Conservation (phyloP, 2,329 filamentous ascomycete species). For the Phialemonium atrogriseum region DNA sequence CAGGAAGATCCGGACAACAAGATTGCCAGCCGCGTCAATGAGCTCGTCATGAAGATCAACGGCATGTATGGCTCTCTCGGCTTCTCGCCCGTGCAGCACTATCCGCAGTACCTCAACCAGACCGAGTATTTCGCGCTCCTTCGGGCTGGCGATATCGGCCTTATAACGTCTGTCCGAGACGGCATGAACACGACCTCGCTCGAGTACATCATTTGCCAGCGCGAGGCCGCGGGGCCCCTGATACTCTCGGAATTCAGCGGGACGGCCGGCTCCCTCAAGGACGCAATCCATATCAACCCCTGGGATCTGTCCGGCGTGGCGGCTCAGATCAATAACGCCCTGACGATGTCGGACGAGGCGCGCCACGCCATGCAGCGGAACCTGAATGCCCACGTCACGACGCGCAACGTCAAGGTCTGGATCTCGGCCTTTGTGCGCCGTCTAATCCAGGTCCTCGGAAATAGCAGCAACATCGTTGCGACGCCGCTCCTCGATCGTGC, state of each 20-base stretch:
- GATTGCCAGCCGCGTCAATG: slow-evolving; percentile 80
- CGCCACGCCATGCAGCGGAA: slow-evolving; percentile 62
- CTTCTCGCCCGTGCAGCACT: slow-evolving; percentile 88
- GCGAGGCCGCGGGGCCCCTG: slow-evolving; percentile 74
- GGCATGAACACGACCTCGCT: slow-evolving; percentile 97
- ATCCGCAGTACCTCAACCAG: slow-evolving; percentile 81
- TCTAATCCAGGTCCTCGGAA: slow-evolving; percentile 70
- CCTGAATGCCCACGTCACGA: slow-evolving; percentile 77
- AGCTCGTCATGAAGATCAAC: slow-evolving; percentile 86
- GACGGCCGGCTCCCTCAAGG: slow-evolving; percentile 75
- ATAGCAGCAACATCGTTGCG: slow-evolving; percentile 63
- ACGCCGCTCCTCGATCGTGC: slow-evolving; percentile 77
- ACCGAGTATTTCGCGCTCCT: slow-evolving; percentile 95
- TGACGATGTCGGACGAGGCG: slow-evolving; percentile 63
- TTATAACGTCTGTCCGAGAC: slow-evolving; percentile 93
- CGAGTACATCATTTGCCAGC: slow-evolving; percentile 90
- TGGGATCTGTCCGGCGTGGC: slow-evolving; percentile 87
- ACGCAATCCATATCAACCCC: slow-evolving; percentile 92
- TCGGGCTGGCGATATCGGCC: slow-evolving; percentile 77
- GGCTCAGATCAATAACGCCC: slow-evolving; percentile 69
- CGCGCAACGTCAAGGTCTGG: slow-evolving; percentile 82
- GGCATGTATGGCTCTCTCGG: slow-evolving; percentile 80
- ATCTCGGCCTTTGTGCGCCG: slow-evolving; percentile 71
- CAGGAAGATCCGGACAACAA: slow-evolving; percentile 70
- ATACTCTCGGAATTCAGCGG: slow-evolving; percentile 97